These are phyloP conservation scores for Apiotrichum sp. DNA, from an alignment of 1,284 basidiomycete species.

Conservation along the genomic window DNA sequence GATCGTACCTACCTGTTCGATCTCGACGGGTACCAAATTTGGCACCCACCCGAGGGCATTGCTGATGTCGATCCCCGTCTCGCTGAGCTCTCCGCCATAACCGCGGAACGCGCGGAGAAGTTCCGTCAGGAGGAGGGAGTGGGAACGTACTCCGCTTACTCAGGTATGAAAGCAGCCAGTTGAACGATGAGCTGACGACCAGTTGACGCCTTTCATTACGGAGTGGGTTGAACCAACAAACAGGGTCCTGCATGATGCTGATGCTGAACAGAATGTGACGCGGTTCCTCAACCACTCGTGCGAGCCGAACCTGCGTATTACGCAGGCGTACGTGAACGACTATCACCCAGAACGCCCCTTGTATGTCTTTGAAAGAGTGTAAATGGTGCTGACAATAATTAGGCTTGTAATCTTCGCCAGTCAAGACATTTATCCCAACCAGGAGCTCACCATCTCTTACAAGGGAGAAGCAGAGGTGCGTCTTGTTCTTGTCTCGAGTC, in stretches of 20 bases:
- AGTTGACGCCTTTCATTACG: constrained; percentile 79
- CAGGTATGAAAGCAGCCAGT: constrained; percentile 23
- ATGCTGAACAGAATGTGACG: constrained; percentile 30
- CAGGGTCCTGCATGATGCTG: constrained; percentile 60
- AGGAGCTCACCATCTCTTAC: constrained; percentile 81
- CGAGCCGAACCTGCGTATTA: constrained; percentile 70
- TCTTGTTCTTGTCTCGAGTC: too few relatives aligned
- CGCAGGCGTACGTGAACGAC: constrained; percentile 62
- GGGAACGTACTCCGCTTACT: constrained; percentile 36
- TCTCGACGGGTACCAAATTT: constrained; percentile 66
- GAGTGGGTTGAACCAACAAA: constrained; percentile 58
- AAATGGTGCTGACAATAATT: not conserved
- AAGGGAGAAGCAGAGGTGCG: constrained; percentile 46
- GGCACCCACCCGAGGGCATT: constrained; percentile 41
- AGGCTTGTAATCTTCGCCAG: constrained; percentile 63
- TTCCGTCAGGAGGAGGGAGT: constrained; percentile 33
- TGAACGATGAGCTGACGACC: constrained; percentile 29
- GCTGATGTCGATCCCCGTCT: constrained; percentile 33
- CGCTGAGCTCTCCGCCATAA: constrained; percentile 26
- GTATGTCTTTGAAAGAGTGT: constrained; percentile 47
- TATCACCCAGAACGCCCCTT: constrained; percentile 51
- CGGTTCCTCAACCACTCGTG: constrained; percentile 68
- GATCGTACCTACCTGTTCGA: constrained; percentile 81
- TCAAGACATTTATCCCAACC: constrained; percentile 57
- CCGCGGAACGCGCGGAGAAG: constrained; percentile 15